Evolutionary conservation across 2,329 filamentous ascomycete genomes (phyloP).

Genomic region (Fonsecaea multimorphosa): DNA sequence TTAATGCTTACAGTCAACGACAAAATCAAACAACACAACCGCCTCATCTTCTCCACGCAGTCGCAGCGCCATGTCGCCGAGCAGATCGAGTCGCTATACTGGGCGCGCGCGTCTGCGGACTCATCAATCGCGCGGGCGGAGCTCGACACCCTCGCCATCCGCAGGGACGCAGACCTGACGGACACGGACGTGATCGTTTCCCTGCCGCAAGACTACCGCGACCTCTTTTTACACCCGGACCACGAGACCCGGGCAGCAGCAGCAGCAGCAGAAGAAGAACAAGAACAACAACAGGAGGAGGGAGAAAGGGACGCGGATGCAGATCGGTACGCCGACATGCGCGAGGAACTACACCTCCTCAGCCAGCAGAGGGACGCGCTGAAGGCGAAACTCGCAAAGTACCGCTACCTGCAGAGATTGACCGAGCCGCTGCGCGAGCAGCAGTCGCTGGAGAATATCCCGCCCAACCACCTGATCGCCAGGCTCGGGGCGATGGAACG

Average conservation of each 20-base stretch:
- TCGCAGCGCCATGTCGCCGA: slow-evolving; percentile 62
- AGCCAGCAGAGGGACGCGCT: slow-evolving; percentile 53
- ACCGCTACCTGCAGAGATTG: slow-evolving; percentile 53
- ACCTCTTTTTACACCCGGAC: slow-evolving; percentile 19
- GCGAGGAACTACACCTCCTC: slow-evolving; percentile 54
- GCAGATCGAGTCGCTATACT: slow-evolving; percentile 62
- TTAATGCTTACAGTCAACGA: slow-evolving; percentile 53
- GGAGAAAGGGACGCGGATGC: not conserved
- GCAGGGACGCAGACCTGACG: slow-evolving; percentile 27
- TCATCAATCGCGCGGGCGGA: slow-evolving; percentile 19
- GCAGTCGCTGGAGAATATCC: slow-evolving; percentile 57
- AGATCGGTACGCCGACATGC: slow-evolving; percentile 50
- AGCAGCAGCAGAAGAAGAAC: not conserved
- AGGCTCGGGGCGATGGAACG: slow-evolving; percentile 57
- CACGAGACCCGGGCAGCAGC: not conserved
- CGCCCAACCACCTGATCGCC: slow-evolving; percentile 62
- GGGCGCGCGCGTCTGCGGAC: slow-evolving; percentile 54
- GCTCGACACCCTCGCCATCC: slow-evolving; percentile 19
- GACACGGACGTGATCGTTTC: slow-evolving; percentile 16
- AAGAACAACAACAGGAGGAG: not conserved
- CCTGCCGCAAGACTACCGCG: slow-evolving; percentile 28
- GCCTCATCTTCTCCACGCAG: slow-evolving; percentile 60
- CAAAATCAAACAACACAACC: slow-evolving; percentile 59
- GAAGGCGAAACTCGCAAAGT: slow-evolving; percentile 54
- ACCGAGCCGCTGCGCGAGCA: slow-evolving; percentile 59